Base-by-base conservation (phyloP, 139 green algal genomes). In the Chlorella sp. region DNA sequence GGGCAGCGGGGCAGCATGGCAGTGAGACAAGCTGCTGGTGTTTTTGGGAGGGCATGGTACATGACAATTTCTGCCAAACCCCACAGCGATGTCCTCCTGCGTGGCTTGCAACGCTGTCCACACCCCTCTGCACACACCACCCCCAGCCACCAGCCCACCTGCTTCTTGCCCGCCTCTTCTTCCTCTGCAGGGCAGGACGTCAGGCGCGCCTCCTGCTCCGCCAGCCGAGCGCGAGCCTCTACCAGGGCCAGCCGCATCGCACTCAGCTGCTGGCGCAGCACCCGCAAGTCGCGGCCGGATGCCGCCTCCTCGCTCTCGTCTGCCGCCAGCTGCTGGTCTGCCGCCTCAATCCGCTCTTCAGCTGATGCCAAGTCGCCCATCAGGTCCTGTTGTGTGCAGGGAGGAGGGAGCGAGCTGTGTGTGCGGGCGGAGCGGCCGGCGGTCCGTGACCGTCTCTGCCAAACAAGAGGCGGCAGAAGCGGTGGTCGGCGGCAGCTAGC, bases 231-330 rank as follows among this genome's bases (percentile, higher is more conserved):
- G 40, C 65, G 40, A 2, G 77, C 60, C 56, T 73, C 40, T 16
- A 73, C 36, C 40, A 83, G 77, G 1, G 60, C 77, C 1, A 17
- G 9, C 40, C 60, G 77, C 41, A 43, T 73, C 28, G 58, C 77
- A n/a, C 9, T 43, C 34, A 83, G 77, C 77, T 83, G 56, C 40
- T 64, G 77, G 28, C 65, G 58, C 38, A 68, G 54, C 41, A 46
- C 58, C 8, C 16, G 40, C 28, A 83, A 60, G 77, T 83, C 77
- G 0, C 60, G 77, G 34, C 77, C n/a, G 30, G 56, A 64, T 22
- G 58, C 77, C 41, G 34, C 77, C 28, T 44, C n/a, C 40, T 73
- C 60, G 19, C 34, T 40, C 30, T 58, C 40, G 20, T 73, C 77
- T 44, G 44, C 77, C 60, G 36, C 30, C 46, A 80, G 72, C 13